Conservation (phyloP, 1,284 basidiomycete species). For the Tilletia indica region DNA sequence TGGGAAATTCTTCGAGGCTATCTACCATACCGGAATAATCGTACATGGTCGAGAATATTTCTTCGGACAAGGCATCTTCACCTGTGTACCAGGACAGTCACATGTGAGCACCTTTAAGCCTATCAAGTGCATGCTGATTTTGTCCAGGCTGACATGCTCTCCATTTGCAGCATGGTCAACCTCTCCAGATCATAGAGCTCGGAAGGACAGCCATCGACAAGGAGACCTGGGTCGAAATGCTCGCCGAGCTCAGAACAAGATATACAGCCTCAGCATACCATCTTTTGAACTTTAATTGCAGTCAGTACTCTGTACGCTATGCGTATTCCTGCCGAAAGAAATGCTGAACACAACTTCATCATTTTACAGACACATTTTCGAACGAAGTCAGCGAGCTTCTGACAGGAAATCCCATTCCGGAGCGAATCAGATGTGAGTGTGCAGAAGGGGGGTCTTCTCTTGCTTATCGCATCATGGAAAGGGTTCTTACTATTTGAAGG, state of each 20-base stretch:
- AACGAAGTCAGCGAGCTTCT: conserved; percentile 64
- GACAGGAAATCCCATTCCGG: conserved; percentile 48
- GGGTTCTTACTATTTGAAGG: background rate
- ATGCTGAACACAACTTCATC: conserved; percentile 60
- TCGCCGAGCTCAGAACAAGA: conserved; percentile 70
- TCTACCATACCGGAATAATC: conserved; percentile 77
- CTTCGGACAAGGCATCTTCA: conserved; percentile 79
- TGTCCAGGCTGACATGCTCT: background rate
- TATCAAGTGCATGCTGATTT: background rate
- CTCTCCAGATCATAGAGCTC: conserved; percentile 72
- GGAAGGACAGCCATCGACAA: conserved; percentile 79
- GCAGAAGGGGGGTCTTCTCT: background rate
- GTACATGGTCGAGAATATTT: conserved; percentile 80
- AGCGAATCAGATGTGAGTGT: conserved; percentile 34
- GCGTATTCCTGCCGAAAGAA: conserved; percentile 65
- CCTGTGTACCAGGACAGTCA: conserved; percentile 58
- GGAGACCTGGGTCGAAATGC: conserved; percentile 77
- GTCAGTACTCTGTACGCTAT: conserved; percentile 54
- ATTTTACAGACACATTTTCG: conserved; percentile 63
- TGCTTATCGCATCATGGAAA: background rate
- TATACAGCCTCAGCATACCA: conserved; percentile 78
- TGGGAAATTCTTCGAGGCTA: conserved; percentile 61
- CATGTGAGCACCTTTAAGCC: conserved; percentile 18
- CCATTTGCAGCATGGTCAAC: conserved; percentile 66
- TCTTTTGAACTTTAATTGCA: conserved; percentile 65